Percentiles rank a stretch among this genome's conserved stretches.
These are phyloP conservation scores for Picochlorum sp. DNA, from an alignment of 139 green algal genomes.

Conservation along the genomic window DNA sequence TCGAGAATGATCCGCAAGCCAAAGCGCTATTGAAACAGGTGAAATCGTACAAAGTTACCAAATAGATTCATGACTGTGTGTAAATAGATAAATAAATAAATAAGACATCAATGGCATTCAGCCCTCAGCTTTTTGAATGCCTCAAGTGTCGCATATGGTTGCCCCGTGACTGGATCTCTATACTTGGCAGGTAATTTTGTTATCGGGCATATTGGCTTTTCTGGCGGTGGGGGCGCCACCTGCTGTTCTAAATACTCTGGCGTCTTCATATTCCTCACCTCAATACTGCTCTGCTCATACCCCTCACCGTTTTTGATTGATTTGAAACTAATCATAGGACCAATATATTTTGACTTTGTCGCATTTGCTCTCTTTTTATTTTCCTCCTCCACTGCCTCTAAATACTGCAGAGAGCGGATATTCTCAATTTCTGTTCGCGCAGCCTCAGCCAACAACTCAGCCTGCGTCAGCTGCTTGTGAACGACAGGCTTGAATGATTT, in stretches of 20 bases:
- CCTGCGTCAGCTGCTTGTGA: slow-evolving; percentile 50
- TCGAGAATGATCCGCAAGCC: slow-evolving; percentile 81
- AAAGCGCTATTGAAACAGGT: slow-evolving; percentile 89
- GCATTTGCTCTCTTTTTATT: slow-evolving; percentile 39
- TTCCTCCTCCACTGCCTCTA: slow-evolving; percentile 52
- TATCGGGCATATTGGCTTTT: slow-evolving; percentile 17
- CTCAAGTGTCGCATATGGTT: slow-evolving; percentile 32
- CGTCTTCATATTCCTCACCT: slow-evolving; percentile 44
- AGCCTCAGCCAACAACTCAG: slow-evolving; percentile 79
- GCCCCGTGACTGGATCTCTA: slow-evolving; percentile 36
- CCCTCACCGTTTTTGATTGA: slow-evolving; percentile 20
- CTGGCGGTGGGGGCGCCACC: slow-evolving; percentile 14
- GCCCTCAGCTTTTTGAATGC: slow-evolving; percentile 32
- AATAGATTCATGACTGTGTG: not conserved
- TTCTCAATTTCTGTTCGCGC: slow-evolving; percentile 79
- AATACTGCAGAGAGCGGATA: slow-evolving; percentile 48
- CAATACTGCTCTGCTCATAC: slow-evolving; percentile 25
- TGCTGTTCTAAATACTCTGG: slow-evolving; percentile 23
- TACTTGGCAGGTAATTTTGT: slow-evolving; percentile 38
- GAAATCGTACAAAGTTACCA: slow-evolving; percentile 37
- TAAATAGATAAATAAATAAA: not conserved
- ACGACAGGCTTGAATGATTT: slow-evolving; percentile 2
- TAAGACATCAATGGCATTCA: not conserved
- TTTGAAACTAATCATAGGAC: slow-evolving; percentile 45
- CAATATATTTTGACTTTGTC: slow-evolving; percentile 39